phyloP scores from a whole-genome alignment of 768 basidiomycete genomes.

The Lactarius sanguifluus region DNA sequence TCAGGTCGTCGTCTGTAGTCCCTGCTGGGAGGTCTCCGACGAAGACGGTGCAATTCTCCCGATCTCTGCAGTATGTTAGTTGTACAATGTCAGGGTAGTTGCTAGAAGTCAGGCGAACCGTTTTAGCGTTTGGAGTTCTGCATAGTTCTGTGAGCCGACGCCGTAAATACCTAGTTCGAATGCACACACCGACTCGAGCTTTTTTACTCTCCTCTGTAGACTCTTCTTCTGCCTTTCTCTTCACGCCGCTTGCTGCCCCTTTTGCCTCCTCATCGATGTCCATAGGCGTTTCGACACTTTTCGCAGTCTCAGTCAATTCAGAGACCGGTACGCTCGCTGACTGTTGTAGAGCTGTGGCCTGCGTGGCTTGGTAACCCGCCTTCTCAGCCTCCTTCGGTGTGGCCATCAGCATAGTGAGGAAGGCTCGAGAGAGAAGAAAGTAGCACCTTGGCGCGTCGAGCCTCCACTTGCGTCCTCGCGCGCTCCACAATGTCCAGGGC shows the following conservation, averaged over 20 bases:
- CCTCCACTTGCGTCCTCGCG: conserved; percentile 61
- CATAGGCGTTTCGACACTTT: conserved; percentile 39
- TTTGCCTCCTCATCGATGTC: conserved; percentile 41
- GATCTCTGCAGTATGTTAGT: conserved; percentile 59
- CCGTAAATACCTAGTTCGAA: conserved; percentile 8
- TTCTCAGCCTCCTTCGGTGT: conserved; percentile 59
- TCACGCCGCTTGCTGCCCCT: conserved; percentile 47
- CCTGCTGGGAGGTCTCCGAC: conserved; percentile 65
- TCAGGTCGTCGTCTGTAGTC: conserved; percentile 65
- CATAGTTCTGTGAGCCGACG: conserved; percentile 28
- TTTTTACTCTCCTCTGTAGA: conserved; percentile 54
- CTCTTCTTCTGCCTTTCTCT: conserved; percentile 63
- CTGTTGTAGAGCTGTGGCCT: conserved; percentile 45
- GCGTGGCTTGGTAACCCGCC: conserved; percentile 51
- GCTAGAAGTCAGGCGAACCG: conserved; percentile 43
- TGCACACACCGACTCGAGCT: conserved; percentile 53
- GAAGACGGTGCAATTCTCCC: conserved; percentile 92
- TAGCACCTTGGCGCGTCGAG: conserved; percentile 60
- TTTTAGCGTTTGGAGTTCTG: conserved; percentile 52
- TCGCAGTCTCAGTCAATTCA: conserved; percentile 16
- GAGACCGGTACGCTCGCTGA: conserved; percentile 38
- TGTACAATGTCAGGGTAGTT: conserved; percentile 8
- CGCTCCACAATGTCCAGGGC: conserved; percentile 64
- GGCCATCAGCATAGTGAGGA: background rate
- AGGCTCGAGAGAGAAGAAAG: conserved; percentile 5